Base-by-base conservation (phyloP, 2,329 filamentous ascomycete species). In the Zelopaecilomyces penicillatus region DNA sequence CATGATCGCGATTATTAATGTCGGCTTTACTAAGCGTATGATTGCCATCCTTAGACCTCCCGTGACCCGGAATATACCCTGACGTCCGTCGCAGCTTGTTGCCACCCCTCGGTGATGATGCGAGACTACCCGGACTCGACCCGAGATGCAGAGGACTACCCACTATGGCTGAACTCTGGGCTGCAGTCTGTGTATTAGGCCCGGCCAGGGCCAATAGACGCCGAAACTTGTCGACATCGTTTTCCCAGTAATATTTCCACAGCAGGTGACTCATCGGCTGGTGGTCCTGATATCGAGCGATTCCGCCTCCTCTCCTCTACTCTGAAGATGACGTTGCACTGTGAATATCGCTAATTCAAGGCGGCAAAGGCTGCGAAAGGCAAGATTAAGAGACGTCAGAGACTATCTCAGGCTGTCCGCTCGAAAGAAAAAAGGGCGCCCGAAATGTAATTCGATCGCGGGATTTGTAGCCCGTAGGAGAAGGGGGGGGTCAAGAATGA, bases 161-260 rank as follows among this genome's bases (percentile, higher is more conserved):
- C 42, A 64, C 66, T 70, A 67, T 52, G 28, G 63, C 68, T 5
- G 75, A 68, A 57, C 73, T 78, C 65, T 76, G 80, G 58, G 75
- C 66, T 48, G 71, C 62, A 47, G 69, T 60, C 56, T 78, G 77
- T 51, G 73, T 61, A 60, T 70, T 75, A 64, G 75, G 75, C 61
- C 75, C 74, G 68, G 83, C 75, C 65, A 80, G 80, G 61, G 83
- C 83, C 77, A 98, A 78, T 63, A 94, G 79, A 73, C 84, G 85
- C 71, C 86, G 85, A 78, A 98, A 97, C 63, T 74, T 82, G 65
- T 95, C 90, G 81, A 95, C 85, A 81, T 98, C 89, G 78, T 96
- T 87, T 81, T 96, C 85, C 75, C 94, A 85, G 66, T 91, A 97
- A 66, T 80, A 87, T 78, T 89, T 90, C 91, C 91, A 96, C 67